These are phyloP conservation scores for Fusarium chaquense DNA, from an alignment of 2,329 filamentous ascomycete genomes.

Conservation along the genomic window DNA sequence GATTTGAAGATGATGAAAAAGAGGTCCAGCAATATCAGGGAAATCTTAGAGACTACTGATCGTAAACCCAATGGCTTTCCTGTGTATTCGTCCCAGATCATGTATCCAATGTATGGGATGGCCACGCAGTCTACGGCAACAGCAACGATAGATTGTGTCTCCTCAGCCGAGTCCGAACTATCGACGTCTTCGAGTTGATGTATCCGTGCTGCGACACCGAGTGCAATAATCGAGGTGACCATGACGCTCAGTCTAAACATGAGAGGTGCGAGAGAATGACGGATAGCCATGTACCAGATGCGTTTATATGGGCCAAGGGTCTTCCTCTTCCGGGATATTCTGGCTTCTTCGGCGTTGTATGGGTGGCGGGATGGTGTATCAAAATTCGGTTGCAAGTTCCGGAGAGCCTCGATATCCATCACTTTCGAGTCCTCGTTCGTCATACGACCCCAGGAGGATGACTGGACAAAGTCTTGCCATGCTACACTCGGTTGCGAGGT, in stretches of 20 bases:
- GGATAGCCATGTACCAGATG: constrained; percentile 76
- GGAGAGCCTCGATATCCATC: constrained; percentile 59
- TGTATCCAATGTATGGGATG: constrained; percentile 89
- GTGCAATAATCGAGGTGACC: constrained; percentile 82
- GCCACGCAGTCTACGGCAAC: constrained; percentile 90
- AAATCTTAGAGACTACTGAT: constrained; percentile 84
- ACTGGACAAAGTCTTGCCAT: constrained; percentile 67
- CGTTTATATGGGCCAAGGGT: constrained; percentile 61
- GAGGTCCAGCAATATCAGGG: constrained; percentile 89
- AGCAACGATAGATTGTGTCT: constrained; percentile 86
- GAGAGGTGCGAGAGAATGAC: constrained; percentile 87
- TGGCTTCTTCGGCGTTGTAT: constrained; percentile 47
- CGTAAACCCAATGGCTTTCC: constrained; percentile 92
- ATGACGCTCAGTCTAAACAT: constrained; percentile 86
- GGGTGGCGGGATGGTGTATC: constrained; percentile 54
- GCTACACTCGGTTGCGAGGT: constrained; percentile 56
- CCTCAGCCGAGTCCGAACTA: constrained; percentile 63
- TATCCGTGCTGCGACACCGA: constrained; percentile 82
- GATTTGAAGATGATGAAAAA: constrained; percentile 98
- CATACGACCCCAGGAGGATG: constrained; percentile 64
- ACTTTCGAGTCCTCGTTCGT: constrained; percentile 62
- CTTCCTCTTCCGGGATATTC: constrained; percentile 48
- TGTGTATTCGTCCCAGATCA: constrained; percentile 96
- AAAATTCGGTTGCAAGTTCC: constrained; percentile 62
- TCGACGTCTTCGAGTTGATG: constrained; percentile 68